Percentiles rank a stretch among this genome's conserved stretches.
Conservation (phyloP, 192 early-diverging fungal species). For the Podila epicladia region DNA sequence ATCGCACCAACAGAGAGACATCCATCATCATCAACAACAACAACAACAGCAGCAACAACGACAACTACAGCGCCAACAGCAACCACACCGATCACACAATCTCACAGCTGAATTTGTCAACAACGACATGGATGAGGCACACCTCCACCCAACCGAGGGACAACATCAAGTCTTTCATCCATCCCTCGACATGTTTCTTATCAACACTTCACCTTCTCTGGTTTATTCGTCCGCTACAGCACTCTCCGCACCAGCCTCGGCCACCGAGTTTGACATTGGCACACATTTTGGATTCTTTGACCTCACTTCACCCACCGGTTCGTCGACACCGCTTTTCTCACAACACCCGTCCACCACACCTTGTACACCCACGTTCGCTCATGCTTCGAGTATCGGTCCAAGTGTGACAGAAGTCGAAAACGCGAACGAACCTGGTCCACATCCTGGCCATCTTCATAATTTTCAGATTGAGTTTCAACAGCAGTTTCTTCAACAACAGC, state of each 20-base stretch:
- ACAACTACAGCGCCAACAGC: not conserved
- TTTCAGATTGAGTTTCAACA: constrained; percentile 1
- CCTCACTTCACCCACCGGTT: not conserved
- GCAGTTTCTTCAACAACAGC: not conserved
- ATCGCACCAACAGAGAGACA: not conserved
- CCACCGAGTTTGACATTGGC: not conserved
- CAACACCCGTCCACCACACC: not conserved
- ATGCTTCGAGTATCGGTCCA: not conserved
- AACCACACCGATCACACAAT: not conserved
- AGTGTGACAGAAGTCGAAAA: too few species aligned
- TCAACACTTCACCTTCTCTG: not conserved
- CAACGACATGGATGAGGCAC: not conserved
- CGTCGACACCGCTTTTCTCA: not conserved
- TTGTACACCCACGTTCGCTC: not conserved
- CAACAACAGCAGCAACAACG: not conserved
- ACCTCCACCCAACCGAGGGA: not conserved
- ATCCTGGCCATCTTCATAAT: not conserved
- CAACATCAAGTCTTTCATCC: not conserved
- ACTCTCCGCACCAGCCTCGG: not conserved
- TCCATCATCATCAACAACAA: not conserved
- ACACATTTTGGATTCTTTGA: not conserved
- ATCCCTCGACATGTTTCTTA: not conserved
- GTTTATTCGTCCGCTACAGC: not conserved
- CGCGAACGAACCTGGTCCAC: not conserved
- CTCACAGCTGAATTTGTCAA: not conserved